These are phyloP conservation scores for Limnomonas spitsbergensis DNA, from an alignment of 139 green algal genomes.

Conservation along the genomic window DNA sequence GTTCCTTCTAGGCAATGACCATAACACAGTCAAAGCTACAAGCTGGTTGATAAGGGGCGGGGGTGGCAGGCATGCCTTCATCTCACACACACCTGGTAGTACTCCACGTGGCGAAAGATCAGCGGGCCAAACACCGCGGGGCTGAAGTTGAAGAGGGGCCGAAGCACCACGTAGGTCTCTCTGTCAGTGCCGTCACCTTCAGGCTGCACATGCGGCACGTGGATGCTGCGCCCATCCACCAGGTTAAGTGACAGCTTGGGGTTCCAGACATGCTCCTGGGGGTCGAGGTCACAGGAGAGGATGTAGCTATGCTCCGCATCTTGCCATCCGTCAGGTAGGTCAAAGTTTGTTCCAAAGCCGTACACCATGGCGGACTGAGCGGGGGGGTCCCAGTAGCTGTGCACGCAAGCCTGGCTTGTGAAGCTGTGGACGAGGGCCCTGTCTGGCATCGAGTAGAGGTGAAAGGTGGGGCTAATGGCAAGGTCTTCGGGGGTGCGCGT, in stretches of 20 bases:
- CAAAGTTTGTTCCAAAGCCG: conserved; percentile 18
- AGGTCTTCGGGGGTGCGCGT: not conserved
- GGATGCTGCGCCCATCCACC: conserved; percentile 18
- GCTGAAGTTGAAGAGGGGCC: conserved; percentile 5
- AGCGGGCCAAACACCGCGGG: conserved; percentile 1
- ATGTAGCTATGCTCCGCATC: no score
- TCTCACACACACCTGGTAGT: conserved; percentile 21
- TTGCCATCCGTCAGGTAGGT: no score
- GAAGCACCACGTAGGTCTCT: conserved; percentile 17
- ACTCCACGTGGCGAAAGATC: conserved; percentile 22
- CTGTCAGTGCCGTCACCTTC: not conserved
- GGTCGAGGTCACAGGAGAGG: conserved; percentile 4
- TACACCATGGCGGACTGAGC: conserved; percentile 29
- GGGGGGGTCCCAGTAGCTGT: conserved; percentile 25
- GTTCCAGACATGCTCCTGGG: not conserved
- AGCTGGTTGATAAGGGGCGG: no score
- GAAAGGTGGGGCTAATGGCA: not conserved
- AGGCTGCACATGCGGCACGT: not conserved
- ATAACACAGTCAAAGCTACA: no score
- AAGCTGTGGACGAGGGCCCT: not conserved
- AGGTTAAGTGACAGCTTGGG: conserved; percentile 9
- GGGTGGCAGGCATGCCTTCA: no score
- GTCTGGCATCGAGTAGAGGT: not conserved
- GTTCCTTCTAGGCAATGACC: no score
- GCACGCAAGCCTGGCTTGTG: not conserved